phyloP scores from a whole-genome alignment of 2,329 filamentous ascomycete genomes.

The Elsinoe necatrix region DNA sequence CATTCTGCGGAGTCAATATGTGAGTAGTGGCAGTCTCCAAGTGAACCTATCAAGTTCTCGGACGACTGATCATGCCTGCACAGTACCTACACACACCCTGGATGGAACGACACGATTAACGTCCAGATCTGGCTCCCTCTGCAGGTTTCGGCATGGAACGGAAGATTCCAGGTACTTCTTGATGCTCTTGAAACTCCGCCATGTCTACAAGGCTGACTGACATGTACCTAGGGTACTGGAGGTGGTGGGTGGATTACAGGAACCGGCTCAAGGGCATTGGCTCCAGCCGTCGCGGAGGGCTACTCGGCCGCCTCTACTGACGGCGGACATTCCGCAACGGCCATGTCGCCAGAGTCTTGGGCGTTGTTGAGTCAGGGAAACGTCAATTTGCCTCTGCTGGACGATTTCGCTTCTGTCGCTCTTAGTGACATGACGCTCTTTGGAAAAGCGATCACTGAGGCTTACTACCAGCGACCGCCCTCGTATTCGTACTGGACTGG shows the following conservation, averaged over 20 bases:
- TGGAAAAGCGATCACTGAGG: constrained; percentile 25
- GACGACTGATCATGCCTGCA: neutral
- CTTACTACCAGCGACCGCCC: constrained; percentile 28
- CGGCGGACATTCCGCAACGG: neutral
- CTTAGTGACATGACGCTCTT: constrained; percentile 31
- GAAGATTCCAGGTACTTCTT: constrained; percentile 25
- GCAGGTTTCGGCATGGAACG: constrained; percentile 24
- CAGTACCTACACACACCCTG: constrained; percentile 31
- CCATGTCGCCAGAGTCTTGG: constrained; percentile 18
- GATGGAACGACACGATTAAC: constrained; percentile 29
- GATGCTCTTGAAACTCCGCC: no score
- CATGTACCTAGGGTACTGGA: constrained; percentile 26
- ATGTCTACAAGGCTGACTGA: no score
- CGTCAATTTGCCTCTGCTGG: constrained; percentile 27
- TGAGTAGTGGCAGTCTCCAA: no score
- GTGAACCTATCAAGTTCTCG: no score
- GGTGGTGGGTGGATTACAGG: constrained; percentile 31
- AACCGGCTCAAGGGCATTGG: constrained; percentile 18
- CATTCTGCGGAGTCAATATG: neutral
- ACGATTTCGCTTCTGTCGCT: constrained; percentile 29
- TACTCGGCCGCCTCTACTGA: neutral
- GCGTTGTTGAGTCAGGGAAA: constrained; percentile 26
- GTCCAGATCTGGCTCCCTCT: constrained; percentile 30
- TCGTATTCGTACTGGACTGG: constrained; percentile 32
- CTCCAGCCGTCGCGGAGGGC: neutral